phyloP scores from a whole-genome alignment of 169 alveolate genomes.

The Plasmodium malariae region DNA sequence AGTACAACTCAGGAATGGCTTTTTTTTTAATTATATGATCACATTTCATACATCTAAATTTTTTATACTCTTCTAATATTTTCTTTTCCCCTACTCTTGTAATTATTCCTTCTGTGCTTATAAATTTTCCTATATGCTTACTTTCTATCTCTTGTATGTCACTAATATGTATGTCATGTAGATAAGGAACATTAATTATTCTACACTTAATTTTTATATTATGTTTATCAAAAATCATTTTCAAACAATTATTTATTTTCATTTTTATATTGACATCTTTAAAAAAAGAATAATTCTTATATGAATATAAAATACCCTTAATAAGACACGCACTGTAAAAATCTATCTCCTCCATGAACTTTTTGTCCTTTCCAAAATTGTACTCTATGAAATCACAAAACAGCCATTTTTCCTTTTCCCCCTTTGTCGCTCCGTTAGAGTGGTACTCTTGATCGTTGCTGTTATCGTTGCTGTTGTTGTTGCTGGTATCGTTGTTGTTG shows the following conservation, averaged over 20 bases:
- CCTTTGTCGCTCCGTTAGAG: neutral
- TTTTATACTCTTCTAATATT: conserved; percentile 81
- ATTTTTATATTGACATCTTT: conserved; percentile 25
- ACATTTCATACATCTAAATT: conserved; percentile 82
- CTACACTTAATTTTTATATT: conserved; percentile 63
- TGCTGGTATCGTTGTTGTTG: neutral
- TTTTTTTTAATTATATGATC: conserved; percentile 76
- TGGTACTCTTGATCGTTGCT: neutral
- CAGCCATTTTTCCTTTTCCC: neutral
- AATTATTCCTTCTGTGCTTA: conserved; percentile 66
- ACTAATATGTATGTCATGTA: conserved; percentile 49
- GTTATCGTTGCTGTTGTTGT: neutral
- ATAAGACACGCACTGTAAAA: conserved; percentile 49
- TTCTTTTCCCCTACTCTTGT: conserved; percentile 79
- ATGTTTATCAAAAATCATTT: conserved; percentile 57
- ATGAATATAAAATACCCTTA: conserved; percentile 50
- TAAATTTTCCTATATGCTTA: conserved; percentile 64
- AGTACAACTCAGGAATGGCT: conserved; percentile 80
- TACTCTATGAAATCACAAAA: conserved; percentile 44
- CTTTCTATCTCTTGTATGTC: conserved; percentile 50
- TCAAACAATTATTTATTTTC: conserved; percentile 64
- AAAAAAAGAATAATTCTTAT: conserved; percentile 31
- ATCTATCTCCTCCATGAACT: conserved; percentile 48
- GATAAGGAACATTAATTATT: conserved; percentile 38
- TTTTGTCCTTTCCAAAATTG: conserved; percentile 38